A percentile compares a stretch with the other conserved stretches of the same genome.
These are phyloP conservation scores for Penicillium janthinellum DNA, from an alignment of 2,329 filamentous ascomycete species.

Conservation along the genomic window DNA sequence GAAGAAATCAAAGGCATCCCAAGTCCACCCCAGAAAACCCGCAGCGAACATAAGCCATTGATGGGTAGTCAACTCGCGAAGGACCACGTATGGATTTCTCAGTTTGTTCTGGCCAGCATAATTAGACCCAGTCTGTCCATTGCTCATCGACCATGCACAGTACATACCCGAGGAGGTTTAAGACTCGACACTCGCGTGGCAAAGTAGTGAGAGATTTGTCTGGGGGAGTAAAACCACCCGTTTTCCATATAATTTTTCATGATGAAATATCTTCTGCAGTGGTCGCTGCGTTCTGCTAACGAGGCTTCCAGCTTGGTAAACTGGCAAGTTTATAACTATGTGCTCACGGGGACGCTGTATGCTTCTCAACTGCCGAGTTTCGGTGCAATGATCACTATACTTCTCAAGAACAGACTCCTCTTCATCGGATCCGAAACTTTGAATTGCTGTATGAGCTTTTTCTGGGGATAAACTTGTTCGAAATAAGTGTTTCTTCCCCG, in stretches of 20 bases:
- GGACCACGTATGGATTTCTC: conserved; percentile 6
- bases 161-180: conserved; percentile 31
- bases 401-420: not conserved
- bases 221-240: conserved; percentile 37
- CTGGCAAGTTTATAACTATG: conserved; percentile 6
- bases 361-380: not conserved
- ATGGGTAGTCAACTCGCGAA: conserved; percentile 39
- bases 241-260: conserved; percentile 37
- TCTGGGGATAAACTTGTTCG: not conserved
- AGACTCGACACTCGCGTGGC: conserved; percentile 37
- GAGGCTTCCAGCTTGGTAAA: not conserved
- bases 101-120: conserved; percentile 5
- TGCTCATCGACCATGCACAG: not conserved
- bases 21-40: conserved; percentile 50
- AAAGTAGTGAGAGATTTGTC: conserved; percentile 38
- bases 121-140: not conserved
- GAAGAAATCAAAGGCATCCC: conserved; percentile 69
- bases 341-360: not conserved
- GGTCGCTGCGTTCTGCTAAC: not conserved
- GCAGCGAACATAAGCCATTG: conserved; percentile 57
- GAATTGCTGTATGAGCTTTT: not conserved
- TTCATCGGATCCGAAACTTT: not conserved
- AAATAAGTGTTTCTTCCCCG: not conserved
- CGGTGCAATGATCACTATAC: not conserved
- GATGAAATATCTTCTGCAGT: not conserved